Evolutionary conservation across 495 filamentous ascomycete species (phyloP).

Genomic region (Thozetella sp.): DNA sequence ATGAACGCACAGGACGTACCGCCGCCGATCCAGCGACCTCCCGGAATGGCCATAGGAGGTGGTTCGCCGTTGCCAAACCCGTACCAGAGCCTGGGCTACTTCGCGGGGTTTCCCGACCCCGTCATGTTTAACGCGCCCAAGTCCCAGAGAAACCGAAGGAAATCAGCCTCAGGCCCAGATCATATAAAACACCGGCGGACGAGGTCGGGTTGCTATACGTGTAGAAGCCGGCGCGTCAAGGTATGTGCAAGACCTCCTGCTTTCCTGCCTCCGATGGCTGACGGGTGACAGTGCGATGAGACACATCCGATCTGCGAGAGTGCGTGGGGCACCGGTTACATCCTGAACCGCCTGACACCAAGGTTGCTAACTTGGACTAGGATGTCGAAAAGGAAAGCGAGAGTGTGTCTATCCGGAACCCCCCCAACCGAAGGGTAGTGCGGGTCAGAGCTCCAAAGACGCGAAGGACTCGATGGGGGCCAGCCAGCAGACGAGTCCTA

Average conservation of each 20-base stretch:
- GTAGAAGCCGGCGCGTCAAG: conserved; percentile 87
- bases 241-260: conserved; percentile 36
- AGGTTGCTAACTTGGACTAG: conserved; percentile 39
- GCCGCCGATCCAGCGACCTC: conserved; percentile 31
- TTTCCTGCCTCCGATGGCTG: conserved; percentile 6
- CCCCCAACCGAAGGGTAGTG: conserved; percentile 47
- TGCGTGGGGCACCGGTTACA: conserved; percentile 39
- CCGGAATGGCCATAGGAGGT: conserved; percentile 24
- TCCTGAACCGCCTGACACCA: conserved; percentile 7
- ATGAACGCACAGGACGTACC: conserved; percentile 32
- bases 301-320: conserved; percentile 84
- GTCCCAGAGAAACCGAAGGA: conserved; percentile 55
- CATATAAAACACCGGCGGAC: conserved; percentile 93
- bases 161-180: conserved; percentile 63
- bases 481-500: conserved; percentile 52
- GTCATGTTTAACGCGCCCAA: conserved; percentile 53
- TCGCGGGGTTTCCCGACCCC: conserved; percentile 44
- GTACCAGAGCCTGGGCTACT: conserved; percentile 46
- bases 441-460: conserved; percentile 45
- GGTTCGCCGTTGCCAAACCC: conserved; percentile 32
- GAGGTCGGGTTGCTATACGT: conserved; percentile 93
- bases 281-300: conserved; percentile 72
- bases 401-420: conserved; percentile 83
- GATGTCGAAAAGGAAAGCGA: conserved; percentile 82
- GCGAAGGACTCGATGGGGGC: conserved; percentile 37